Conservation (phyloP, 768 basidiomycete genomes). For the Daedaleopsis sinensis region DNA sequence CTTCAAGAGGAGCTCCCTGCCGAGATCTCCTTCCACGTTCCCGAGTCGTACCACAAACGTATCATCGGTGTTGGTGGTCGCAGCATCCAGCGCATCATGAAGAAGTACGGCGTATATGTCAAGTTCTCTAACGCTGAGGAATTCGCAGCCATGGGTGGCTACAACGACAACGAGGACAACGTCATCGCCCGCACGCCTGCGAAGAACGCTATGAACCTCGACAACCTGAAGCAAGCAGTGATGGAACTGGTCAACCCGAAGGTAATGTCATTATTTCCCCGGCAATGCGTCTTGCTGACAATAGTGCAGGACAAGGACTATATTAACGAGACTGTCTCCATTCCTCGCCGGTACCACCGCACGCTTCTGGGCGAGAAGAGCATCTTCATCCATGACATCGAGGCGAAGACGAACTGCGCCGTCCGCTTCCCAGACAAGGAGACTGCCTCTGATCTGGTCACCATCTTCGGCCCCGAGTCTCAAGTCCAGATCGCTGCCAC, state of each 20-base stretch:
- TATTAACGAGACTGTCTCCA: constrained; percentile 88
- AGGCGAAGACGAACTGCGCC: constrained; percentile 91
- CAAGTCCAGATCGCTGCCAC: constrained; percentile 97
- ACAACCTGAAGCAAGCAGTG: constrained; percentile 92
- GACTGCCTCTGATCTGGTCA: constrained; percentile 90
- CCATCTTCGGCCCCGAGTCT: constrained; percentile 95
- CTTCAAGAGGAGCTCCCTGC: constrained; percentile 98
- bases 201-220: constrained; percentile 94
- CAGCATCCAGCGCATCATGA: constrained; percentile 99
- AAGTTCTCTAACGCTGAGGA: constrained; percentile 99
- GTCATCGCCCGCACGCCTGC: constrained; percentile 97
- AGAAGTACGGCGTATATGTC: constrained; percentile 99
- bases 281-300: constrained; percentile 3
- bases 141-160: constrained; percentile 91
- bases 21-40: constrained; percentile 98
- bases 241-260: constrained; percentile 98
- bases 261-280: constrained; percentile 45
- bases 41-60: constrained; percentile 97
- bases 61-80: constrained; percentile 98
- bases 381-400: constrained; percentile 97
- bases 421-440: constrained; percentile 95
- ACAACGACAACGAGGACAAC: constrained; percentile 97
- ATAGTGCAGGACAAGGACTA: constrained; percentile 88
- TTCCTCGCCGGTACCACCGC: constrained; percentile 94
- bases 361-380: constrained; percentile 94